Base-by-base conservation (phyloP, 2,329 filamentous ascomycete genomes). In the Aureobasidium sp. region DNA sequence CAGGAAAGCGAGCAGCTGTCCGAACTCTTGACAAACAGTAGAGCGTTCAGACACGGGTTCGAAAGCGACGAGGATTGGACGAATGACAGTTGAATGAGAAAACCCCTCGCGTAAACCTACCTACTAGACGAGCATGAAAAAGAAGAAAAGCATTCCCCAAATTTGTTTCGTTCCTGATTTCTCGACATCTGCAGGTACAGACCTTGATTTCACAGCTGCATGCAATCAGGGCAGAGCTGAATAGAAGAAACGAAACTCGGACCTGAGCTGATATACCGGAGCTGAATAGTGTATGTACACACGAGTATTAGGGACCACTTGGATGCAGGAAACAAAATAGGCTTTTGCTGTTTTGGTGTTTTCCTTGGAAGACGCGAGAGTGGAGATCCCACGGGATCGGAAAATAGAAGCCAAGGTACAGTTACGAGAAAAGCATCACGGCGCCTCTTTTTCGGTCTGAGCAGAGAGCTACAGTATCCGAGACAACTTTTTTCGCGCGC, bases 21-120 rank as follows among this genome's bases (percentile, higher is more conserved):
- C 29, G 32, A 30, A 37, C 44, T 37, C 32, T 48, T 48, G 44
- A 48, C 11, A 37, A 48, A 48, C 30, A 48, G 44, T 37, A 48
- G 44, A 48, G 44, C 38, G 22, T 16, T 11, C 22, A 14, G 16
- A 45, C 19, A 19, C 16, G 42, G 6, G 11, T 16, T 19, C 19
- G 25, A n/a, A 30, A 11, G 6, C n/a, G n/a, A n/a, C n/a, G n/a
- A 19, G 30, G n/a, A 14, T 48, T 45, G 29, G 21, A 34, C 32
- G 42, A 30, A 35, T 21, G 44, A 37, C 37, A 27, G 22, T 35
- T 25, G 44, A 27, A 37, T 16, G 35, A 38, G 12, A 7, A 29
- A 29, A 4, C 27, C 30, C 16, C 21, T 44, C 44, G 44, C 22
- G 22, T 37, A n/a, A n/a, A n/a, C n/a, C n/a, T n/a, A n/a, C n/a